These are phyloP conservation scores for Blepharisma stoltei DNA, from an alignment of 73 alveolate genomes.

Conservation along the genomic window DNA sequence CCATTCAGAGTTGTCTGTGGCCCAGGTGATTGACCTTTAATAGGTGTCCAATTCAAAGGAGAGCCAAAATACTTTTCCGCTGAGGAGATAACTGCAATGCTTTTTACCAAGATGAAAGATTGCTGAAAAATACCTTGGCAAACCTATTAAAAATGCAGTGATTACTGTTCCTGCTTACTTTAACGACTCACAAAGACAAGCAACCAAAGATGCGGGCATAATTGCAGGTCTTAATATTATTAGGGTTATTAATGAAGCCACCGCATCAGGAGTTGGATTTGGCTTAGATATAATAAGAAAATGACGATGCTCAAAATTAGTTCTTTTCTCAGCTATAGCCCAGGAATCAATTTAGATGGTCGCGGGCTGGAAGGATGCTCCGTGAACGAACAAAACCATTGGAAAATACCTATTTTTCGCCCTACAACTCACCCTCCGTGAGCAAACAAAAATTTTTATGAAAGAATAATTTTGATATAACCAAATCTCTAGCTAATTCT, in stretches of 20 bases:
- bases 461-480: too few species aligned
- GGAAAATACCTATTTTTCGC: too few species aligned
- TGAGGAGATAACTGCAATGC: conserved; percentile 75
- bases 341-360: too few species aligned
- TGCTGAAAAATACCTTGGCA: conserved; percentile 51
- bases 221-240: conserved; percentile 88
- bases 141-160: not conserved
- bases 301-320: too few species aligned
- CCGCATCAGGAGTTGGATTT: conserved; percentile 88
- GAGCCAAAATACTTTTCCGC: conserved; percentile 67
- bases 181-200: conserved; percentile 89
- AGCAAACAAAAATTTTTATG: too few species aligned
- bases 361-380: too few species aligned
- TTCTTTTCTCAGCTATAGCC: too few species aligned
- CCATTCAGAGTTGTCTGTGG: conserved; percentile 75
- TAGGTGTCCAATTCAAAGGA: conserved; percentile 63
- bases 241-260: conserved; percentile 87
- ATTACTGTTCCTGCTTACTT: conserved; percentile 64
- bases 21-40: conserved; percentile 65
- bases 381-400: too few species aligned
- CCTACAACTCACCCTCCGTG: too few species aligned
- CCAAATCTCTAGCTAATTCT: too few species aligned
- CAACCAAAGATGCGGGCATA: conserved; percentile 92
- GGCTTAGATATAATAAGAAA: too few species aligned
- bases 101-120: conserved; percentile 49